Percentiles rank a stretch among this genome's conserved stretches.
phyloP scores from a whole-genome alignment of 352 stramenopile species.

The Phytophthora europaea region DNA sequence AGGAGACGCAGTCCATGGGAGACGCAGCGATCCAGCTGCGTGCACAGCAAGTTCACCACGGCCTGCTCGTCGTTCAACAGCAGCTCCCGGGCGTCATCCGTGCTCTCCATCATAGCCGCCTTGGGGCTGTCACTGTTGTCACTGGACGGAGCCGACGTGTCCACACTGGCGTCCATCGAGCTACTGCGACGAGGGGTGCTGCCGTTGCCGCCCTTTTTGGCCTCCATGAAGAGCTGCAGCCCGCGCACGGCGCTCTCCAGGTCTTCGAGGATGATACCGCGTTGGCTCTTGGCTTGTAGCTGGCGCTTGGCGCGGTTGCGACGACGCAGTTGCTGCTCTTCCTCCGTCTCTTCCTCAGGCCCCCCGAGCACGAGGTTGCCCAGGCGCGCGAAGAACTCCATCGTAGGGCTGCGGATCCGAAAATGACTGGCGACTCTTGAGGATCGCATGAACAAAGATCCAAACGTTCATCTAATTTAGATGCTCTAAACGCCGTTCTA shows the following conservation, averaged over 20 bases:
- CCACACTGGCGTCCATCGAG: conserved; percentile 26
- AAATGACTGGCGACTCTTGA: conserved; percentile 20
- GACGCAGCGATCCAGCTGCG: conserved; percentile 76
- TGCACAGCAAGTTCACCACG: conserved; percentile 80
- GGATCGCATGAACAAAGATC: conserved; percentile 3
- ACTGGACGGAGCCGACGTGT: conserved; percentile 15
- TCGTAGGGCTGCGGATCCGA: conserved; percentile 23
- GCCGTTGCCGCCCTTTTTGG: conserved; percentile 35
- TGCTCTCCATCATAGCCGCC: conserved; percentile 78
- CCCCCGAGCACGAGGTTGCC: conserved; percentile 57
- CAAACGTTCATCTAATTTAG: too few species aligned
- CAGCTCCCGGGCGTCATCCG: conserved; percentile 71
- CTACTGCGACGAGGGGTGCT: conserved; percentile 19
- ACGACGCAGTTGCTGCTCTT: conserved; percentile 56
- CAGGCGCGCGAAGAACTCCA: conserved; percentile 74
- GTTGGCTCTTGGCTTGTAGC: conserved; percentile 81
- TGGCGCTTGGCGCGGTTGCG: conserved; percentile 66
- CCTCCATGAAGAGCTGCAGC: conserved; percentile 62
- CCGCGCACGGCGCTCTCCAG: conserved; percentile 73
- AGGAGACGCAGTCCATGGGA: conserved; percentile 73
- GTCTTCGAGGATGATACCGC: conserved; percentile 83
- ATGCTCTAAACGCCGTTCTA: too few species aligned
- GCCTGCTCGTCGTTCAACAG: conserved; percentile 78
- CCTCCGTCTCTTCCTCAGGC: conserved; percentile 62
- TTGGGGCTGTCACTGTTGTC: conserved; percentile 32